Evolutionary conservation across 1,139 yeast species (phyloP).

Genomic region (Yamadazyma membranifaciens): DNA sequence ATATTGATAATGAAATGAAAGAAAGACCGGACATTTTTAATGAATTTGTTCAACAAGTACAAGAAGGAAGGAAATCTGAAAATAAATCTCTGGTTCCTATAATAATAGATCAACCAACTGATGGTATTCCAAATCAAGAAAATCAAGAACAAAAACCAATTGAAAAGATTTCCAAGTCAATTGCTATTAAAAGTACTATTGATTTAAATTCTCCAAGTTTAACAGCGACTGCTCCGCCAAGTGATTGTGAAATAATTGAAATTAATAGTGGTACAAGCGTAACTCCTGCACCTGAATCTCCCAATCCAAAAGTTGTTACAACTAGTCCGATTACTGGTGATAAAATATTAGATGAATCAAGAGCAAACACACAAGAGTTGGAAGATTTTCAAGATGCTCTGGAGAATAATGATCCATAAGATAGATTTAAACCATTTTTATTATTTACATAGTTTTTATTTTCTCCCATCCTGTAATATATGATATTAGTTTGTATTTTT

Average conservation of each 20-base stretch:
- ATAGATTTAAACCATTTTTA: background rate
- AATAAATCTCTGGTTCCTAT: slow-evolving; percentile 1
- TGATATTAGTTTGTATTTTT: background rate
- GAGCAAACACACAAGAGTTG: background rate
- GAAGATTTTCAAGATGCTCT: slow-evolving; percentile 1
- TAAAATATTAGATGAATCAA: background rate
- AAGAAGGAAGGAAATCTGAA: background rate
- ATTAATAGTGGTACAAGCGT: background rate
- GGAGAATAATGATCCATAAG: background rate
- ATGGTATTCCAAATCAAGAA: background rate
- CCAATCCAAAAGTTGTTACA: background rate
- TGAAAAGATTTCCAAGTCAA: background rate
- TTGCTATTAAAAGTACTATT: background rate
- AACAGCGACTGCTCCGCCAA: too few species aligned
- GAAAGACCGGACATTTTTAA: slow-evolving; percentile 33
- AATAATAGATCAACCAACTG: slow-evolving; percentile 1
- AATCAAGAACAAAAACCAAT: background rate
- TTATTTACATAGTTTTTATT: too few species aligned
- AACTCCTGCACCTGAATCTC: background rate
- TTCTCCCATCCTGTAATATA: background rate
- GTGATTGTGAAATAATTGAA: background rate
- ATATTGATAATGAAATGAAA: slow-evolving; percentile 30
- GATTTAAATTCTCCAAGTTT: slow-evolving; percentile 1
- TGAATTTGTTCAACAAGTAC: slow-evolving; percentile 21
- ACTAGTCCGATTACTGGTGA: too few species aligned